Evolutionary conservation across 768 basidiomycete genomes (phyloP), one percentile per base, ranked within the genome.

Genomic region (Tylopilus rubrobrunneus): DNA sequence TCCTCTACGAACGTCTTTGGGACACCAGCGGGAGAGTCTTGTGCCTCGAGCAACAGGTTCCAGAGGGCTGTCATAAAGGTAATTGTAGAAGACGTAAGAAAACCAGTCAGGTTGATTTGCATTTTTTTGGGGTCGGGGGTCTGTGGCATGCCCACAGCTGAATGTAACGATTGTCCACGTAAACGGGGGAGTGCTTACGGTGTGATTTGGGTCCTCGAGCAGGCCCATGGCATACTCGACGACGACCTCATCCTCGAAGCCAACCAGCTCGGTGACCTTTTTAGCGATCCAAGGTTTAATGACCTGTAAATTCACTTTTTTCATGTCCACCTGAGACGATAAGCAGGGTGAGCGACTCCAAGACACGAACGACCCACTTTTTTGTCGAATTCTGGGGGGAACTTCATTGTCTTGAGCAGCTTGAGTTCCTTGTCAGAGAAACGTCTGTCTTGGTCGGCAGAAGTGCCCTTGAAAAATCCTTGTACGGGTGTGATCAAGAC

Each of bases 171-270:
- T 1, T 21, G 23, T 11, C 14, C 4, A 1, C n/a, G 10, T 7
- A 28, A 29, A 15, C 2, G 27, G 14, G 2, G 25, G 12, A 6
- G 7, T 1, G 69, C 86, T 59, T 57, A 96, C 94, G n/a, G 89
- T 87, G 58, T 88, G 81, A 15, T 82, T 78, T 45, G 84, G 77
- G 62, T 97, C 92, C 66, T 99, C 97, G 6, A 99, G 74, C 19
- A 98, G 77, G 17, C 92, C 92, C 84, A 93, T 92, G 17, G 93
- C 92, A 66, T 97, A 98, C 66, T 98, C 96, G 28, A 98, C 85
- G 40, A 98, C 87, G 41, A 99, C 86, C 67, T 99, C 97, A 70
- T 99, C 97, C 64, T 99, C 97, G 36, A 98, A 84, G 2, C 95
- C 92, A 41, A 94, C 83, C 21, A 97, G 79, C 53, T 94, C 90